These are phyloP conservation scores for Penicillium steckii DNA, from an alignment of 495 filamentous ascomycete genomes.

Conservation along the genomic window DNA sequence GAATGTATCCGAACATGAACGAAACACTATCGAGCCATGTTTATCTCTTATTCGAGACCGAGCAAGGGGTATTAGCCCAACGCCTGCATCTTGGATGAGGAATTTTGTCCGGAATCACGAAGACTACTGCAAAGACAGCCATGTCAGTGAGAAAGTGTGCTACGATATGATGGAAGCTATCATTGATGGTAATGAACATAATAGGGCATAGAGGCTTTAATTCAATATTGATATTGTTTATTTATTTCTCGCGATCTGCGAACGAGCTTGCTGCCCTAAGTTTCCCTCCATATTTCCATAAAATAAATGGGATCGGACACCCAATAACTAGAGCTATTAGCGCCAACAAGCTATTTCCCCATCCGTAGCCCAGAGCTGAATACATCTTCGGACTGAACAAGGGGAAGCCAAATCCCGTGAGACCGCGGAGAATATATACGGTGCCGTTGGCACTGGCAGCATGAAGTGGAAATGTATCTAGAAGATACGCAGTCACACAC, in stretches of 20 bases:
- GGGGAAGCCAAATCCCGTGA: slow-evolving; percentile 67
- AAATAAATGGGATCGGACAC: slow-evolving; percentile 48
- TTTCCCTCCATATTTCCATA: slow-evolving; percentile 35
- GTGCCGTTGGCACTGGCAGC: slow-evolving; percentile 65
- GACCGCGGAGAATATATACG: slow-evolving; percentile 55
- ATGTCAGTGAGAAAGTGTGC: slow-evolving; percentile 66
- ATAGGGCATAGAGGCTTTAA: background rate
- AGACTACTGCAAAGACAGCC: slow-evolving; percentile 68
- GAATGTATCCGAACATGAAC: slow-evolving; percentile 77
- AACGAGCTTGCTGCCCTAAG: slow-evolving; percentile 4
- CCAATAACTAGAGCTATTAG: slow-evolving; percentile 46
- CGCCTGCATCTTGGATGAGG: slow-evolving; percentile 79
- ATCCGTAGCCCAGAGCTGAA: slow-evolving; percentile 44
- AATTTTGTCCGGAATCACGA: slow-evolving; percentile 67
- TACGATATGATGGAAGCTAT: slow-evolving; percentile 76
- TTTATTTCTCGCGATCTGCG: slow-evolving; percentile 1
- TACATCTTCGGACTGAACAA: slow-evolving; percentile 63
- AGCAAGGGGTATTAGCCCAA: slow-evolving; percentile 76
- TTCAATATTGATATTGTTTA: background rate
- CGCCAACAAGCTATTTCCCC: slow-evolving; percentile 51
- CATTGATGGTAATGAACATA: slow-evolving; percentile 16
- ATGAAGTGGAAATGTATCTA: slow-evolving; percentile 64
- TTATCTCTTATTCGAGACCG: slow-evolving; percentile 73
- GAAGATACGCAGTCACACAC: slow-evolving; percentile 59
- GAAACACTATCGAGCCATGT: slow-evolving; percentile 73